Evolutionary conservation across 176 grass and related monocot species (phyloP), one percentile per base, ranked within the genome.

Genomic region (Carex littledalei): DNA sequence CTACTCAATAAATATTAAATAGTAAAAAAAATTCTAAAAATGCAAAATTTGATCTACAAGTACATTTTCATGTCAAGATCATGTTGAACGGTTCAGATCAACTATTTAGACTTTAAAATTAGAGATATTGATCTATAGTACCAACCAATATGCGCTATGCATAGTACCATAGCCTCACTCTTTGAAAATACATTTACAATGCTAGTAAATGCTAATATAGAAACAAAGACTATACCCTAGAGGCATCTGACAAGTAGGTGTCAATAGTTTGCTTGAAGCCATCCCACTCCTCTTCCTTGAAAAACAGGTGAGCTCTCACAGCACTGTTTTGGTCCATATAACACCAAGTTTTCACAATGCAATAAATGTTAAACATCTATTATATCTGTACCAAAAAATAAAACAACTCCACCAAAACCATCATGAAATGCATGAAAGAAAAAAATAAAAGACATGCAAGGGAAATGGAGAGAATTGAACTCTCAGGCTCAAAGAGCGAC

Each of bases 381-480:
- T 82, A 87, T 85, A 85, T 81, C 81, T 84, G 43, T 88, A 57
- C 49, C 52, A 34, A 52, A 78, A 31, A 78, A 78, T 56, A 32
- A 32, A 56, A 32, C 74, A 78, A 54, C 24, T 78, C 14, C 53
- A 34, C 74, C 52, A 35, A 78, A 78, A 56, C 52, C 16, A 78
- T 78, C 52, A 78, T 57, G 74, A 57, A 15, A 78, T 22, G 12
- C 15, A 6, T 35, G 52, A 78, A 77, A 78, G 50, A 55, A 31
- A 56, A 78, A 10, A 73, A 61, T 39, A 67, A 78, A 86, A 41
- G 73, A 49, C 24, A 56, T 24, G 41, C 60, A 83, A 90, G 96
- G 96, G 93, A 95, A 92, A 99, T 99, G 96, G 96, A 99, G 93
- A 99, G 96, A 99, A 89, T 99, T 99, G 96, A 99, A 99, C 93